Evolutionary conservation across 176 grass and related monocot species (phyloP).

Genomic region (Musa acuminata): DNA sequence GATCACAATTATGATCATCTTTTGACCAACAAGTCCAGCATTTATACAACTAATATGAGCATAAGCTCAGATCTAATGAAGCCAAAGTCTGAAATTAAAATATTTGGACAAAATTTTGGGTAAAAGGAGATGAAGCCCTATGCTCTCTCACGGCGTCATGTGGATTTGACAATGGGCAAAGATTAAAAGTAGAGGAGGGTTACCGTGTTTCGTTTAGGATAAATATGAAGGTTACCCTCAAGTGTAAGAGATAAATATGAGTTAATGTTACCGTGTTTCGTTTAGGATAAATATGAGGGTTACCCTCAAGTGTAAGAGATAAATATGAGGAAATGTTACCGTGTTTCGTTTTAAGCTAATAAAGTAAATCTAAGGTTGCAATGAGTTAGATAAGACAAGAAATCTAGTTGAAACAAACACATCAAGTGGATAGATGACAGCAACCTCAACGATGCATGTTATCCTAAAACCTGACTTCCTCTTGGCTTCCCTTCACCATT

Average conservation of each 20-base stretch:
- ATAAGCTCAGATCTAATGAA: not conserved
- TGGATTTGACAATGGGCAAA: not conserved
- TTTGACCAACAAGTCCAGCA: not conserved
- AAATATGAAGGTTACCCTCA: too few relatives aligned
- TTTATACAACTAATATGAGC: not conserved
- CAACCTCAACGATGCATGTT: not conserved
- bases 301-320: too few relatives aligned
- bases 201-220: too few relatives aligned
- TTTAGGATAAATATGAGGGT: too few relatives aligned
- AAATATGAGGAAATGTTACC: not conserved
- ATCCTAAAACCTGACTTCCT: not conserved
- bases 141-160: not conserved
- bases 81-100: not conserved
- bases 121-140: not conserved
- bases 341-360: not conserved
- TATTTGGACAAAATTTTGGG: not conserved
- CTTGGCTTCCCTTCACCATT: not conserved
- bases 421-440: not conserved
- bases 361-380: not conserved
- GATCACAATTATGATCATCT: too few relatives aligned
- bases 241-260: not conserved
- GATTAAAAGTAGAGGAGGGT: not conserved
- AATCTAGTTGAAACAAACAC: not conserved
- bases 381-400: constrained; percentile 1
- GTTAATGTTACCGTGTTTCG: too few relatives aligned